These are phyloP conservation scores for Dicorynia guianensis DNA, from an alignment of 306 rosid genomes.

Conservation along the genomic window DNA sequence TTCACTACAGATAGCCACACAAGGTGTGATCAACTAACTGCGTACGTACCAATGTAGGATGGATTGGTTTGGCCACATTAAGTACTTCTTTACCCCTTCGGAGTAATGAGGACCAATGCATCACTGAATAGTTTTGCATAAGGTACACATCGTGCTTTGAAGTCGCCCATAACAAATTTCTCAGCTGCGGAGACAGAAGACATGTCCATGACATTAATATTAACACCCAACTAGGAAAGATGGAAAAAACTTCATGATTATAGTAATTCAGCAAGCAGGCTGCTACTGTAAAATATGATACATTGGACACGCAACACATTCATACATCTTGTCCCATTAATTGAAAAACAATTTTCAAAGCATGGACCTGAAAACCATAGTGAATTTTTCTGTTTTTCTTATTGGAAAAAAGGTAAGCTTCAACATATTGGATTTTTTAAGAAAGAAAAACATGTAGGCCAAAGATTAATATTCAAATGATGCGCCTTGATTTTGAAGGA, in stretches of 20 bases:
- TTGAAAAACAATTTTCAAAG: neutral
- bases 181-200: conserved; percentile 66
- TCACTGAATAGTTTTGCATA: conserved; percentile 88
- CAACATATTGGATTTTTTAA: neutral
- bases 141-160: conserved; percentile 96
- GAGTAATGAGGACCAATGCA: conserved; percentile 88
- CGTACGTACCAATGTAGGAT: conserved; percentile 69
- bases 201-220: conserved; percentile 42
- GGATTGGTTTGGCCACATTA: conserved; percentile 75
- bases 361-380: neutral
- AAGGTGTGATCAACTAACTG: conserved; percentile 21
- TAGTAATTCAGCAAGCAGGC: neutral
- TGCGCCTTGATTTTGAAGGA: conserved; percentile 13
- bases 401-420: neutral
- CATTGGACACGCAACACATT: conserved; percentile 30
- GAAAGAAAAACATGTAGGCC: conserved; percentile 1
- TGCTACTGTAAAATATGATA: neutral
- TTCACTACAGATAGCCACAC: conserved; percentile 21
- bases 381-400: neutral
- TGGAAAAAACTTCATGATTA: neutral
- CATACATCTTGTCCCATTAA: neutral
- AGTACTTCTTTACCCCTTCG: conserved; percentile 80
- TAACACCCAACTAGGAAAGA: conserved; percentile 5
- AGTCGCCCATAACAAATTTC: conserved; percentile 92
- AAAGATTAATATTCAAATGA: neutral